Evolutionary conservation across 345 rosid genomes (phyloP), one percentile per base, ranked within the genome.

Genomic region (Toxicodendron radicans): DNA sequence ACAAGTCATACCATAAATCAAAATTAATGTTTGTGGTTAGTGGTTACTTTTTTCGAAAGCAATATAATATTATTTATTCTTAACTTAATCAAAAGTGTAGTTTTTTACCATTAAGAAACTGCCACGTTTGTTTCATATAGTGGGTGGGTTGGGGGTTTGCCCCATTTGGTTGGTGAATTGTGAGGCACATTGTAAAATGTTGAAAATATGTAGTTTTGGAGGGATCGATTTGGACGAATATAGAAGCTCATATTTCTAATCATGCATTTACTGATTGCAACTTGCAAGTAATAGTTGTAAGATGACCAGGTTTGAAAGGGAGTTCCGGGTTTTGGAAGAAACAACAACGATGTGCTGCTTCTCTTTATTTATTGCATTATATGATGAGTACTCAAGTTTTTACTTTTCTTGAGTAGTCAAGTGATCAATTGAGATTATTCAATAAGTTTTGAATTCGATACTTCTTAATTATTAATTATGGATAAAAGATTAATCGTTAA

Each of bases 1-100:
- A 66, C 33, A 72, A 80, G 76, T 80, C 78, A 60, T 49, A 35
- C 8, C 23, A 73, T 20, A 63, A 65, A 21, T 10, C 9, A 46
- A 9, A 13, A 0, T 46, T 11, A 46, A 46, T 46, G 11, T 9
- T 46, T 46, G 10, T 9, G 10, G 51, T 46, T 43, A 1, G 51
- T 46, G 51, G 3, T 13, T 46, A 46, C 51, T 46, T 46, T 46
- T 46, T 13, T 27, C 30, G 2, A 27, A 27, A 27, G 30, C 30
- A 9, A 46, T 46, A 46, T 32, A 24, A 24, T 24, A 5, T 27
- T 58, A 7, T 1, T 27, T 27, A 27, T 58, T 20, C 51, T 54
- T 69, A 20, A 35, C 48, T 35, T 35, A 54, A 57, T 70, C 54
- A 58, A n/a, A n/a, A 30, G 30, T 35, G 17, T 35, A 14, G 32